Evolutionary conservation across 2,329 filamentous ascomycete genomes (phyloP).

Genomic region (Paradendryphiella salina): DNA sequence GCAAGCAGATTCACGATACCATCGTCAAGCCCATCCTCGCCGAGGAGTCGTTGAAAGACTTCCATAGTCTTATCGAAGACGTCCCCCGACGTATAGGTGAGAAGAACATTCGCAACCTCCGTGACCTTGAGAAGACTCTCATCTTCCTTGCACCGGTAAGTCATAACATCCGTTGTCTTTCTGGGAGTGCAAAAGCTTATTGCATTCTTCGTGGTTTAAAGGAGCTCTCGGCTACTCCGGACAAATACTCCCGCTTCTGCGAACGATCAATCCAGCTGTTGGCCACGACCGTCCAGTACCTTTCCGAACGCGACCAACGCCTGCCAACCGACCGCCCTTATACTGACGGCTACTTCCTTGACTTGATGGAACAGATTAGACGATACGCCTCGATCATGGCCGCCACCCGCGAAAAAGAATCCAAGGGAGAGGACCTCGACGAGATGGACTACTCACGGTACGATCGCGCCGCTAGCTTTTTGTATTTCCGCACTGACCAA

Average conservation of each 20-base stretch:
- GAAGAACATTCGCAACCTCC: conserved; percentile 85
- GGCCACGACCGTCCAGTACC: conserved; percentile 82
- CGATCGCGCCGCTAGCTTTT: conserved; percentile 29
- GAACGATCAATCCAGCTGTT: conserved; percentile 87
- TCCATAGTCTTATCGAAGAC: conserved; percentile 77
- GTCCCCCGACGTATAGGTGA: conserved; percentile 77
- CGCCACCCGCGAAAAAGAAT: conserved; percentile 69
- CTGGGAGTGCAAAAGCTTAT: conserved; percentile 67
- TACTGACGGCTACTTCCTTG: conserved; percentile 94
- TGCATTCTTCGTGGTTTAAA: conserved; percentile 65
- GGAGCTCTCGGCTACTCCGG: conserved; percentile 70
- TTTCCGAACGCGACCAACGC: conserved; percentile 84
- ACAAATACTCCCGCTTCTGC: conserved; percentile 84
- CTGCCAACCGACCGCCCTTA: conserved; percentile 86
- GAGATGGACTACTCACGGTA: conserved; percentile 57
- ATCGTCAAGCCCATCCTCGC: conserved; percentile 75
- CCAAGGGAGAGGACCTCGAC: conserved; percentile 57
- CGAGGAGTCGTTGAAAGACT: conserved; percentile 73
- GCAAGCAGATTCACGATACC: conserved; percentile 77
- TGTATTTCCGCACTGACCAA: conserved; percentile 32
- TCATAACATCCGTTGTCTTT: conserved; percentile 56
- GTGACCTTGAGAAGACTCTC: conserved; percentile 92
- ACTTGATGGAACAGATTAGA: conserved; percentile 90
- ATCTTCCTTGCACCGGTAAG: conserved; percentile 93
- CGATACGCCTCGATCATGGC: conserved; percentile 85